Base-by-base conservation (phyloP, 75 land plant genomes). In the Sequoiadendron giganteum region DNA sequence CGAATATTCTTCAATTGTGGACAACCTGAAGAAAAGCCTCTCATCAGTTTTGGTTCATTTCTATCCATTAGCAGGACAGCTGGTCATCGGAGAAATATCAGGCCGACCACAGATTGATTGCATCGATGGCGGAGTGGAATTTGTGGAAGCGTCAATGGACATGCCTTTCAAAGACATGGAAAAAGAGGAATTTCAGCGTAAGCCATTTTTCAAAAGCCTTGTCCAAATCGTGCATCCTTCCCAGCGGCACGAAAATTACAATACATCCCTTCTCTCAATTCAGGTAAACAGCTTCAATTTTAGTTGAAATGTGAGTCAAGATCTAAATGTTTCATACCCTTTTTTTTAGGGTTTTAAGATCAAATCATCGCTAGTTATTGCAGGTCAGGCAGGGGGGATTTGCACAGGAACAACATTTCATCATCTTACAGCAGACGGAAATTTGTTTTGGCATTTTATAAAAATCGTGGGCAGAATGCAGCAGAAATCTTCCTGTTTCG, bases 381-480 rank as follows among this genome's bases (percentile, higher is more conserved):
- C 87, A 87, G 87, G 54, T 76, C 39, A 19, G 10, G 87, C 54
- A 73, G 88, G 88, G 6, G 85, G 88, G 25, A 61, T 88, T 13
- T 68, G 80, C 85, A 42, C 83, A 14, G 88, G 70, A 18, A 54
- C 40, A 9, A 40, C 39, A 1, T 47, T 49, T 42, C 52, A 61
- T 42, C 88, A 88, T 56, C 68, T 81, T 34, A 11, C 48, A 10
- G 38, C 25, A 34, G 88, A 88, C 39, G 86, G 86, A 6, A 49
- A 19, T 38, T 81, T 72, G 30, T 75, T 83, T 21, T 88, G 88
- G 88, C 88, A 88, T 39, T 88, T 88, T 58, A 82, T 80, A 45
- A 56, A 56, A 70, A 19, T 83, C 68, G 34, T 88, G 88, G 88
- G 42, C 54, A 21, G 86, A 88, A 14, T 25, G 56, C 8, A 54